phyloP scores from a whole-genome alignment of 371 early-diverging fungal species.

The Mortierella sp. region DNA sequence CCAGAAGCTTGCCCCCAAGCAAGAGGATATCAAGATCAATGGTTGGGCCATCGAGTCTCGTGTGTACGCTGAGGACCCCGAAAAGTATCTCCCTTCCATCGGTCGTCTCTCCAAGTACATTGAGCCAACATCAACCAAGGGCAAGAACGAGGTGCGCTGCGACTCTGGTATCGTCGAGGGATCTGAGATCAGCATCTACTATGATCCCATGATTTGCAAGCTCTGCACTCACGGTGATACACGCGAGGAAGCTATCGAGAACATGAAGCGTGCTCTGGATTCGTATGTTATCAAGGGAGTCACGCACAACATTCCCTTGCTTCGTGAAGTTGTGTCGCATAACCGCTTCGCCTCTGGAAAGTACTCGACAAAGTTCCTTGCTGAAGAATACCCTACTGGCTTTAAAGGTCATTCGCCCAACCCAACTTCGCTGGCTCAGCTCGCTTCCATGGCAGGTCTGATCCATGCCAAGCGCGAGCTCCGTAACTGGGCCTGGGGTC shows the following conservation, averaged over 20 bases:
- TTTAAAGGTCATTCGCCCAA: slow-evolving; percentile 81
- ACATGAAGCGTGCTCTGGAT: slow-evolving; percentile 88
- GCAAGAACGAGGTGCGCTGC: slow-evolving; percentile 74
- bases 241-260: slow-evolving; percentile 78
- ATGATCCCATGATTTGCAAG: slow-evolving; percentile 91
- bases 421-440: slow-evolving; percentile 57
- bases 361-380: slow-evolving; percentile 90
- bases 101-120: slow-evolving; percentile 87
- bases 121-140: slow-evolving; percentile 62
- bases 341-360: slow-evolving; percentile 81
- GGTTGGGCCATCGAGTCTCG: slow-evolving; percentile 91
- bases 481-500: slow-evolving; percentile 67
- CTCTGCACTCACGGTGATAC: slow-evolving; percentile 87
- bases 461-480: slow-evolving; percentile 78
- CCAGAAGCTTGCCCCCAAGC: slow-evolving; percentile 64
- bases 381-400: slow-evolving; percentile 92
- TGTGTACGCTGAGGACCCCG: slow-evolving; percentile 92
- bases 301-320: slow-evolving; percentile 94
- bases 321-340: slow-evolving; percentile 88
- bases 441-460: slow-evolving; percentile 74
- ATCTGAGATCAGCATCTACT: slow-evolving; percentile 85
- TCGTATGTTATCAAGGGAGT: slow-evolving; percentile 93
- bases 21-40: slow-evolving; percentile 69
- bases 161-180: slow-evolving; percentile 88
- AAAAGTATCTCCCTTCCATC: slow-evolving; percentile 90